phyloP scores from a whole-genome alignment of 2,329 filamentous ascomycete species.

The Hypoxylon rubiginosum region DNA sequence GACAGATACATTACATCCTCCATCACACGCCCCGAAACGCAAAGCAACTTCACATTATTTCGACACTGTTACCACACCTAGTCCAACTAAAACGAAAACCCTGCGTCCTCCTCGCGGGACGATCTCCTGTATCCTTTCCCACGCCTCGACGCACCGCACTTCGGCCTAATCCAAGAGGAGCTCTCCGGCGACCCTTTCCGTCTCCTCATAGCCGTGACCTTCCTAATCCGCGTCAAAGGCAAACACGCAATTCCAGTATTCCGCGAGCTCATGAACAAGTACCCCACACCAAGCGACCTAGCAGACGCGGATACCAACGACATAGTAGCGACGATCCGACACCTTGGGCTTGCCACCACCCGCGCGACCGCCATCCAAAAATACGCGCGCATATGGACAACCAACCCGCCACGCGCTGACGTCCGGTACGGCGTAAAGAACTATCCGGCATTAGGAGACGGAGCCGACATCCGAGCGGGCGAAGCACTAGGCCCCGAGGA shows the following conservation, averaged over 20 bases:
- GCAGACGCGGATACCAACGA: conserved; percentile 68
- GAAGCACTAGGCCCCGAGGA: conserved; percentile 49
- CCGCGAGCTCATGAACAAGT: conserved; percentile 74
- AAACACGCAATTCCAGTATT: conserved; percentile 81
- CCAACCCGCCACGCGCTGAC: conserved; percentile 70
- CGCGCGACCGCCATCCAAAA: conserved; percentile 77
- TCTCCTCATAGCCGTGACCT: conserved; percentile 84
- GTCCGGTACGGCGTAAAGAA: conserved; percentile 67
- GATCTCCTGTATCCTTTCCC: conserved; percentile 74
- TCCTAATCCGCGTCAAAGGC: conserved; percentile 85
- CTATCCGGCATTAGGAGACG: conserved; percentile 55
- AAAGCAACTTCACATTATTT: conserved; percentile 55
- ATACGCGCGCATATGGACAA: conserved; percentile 78
- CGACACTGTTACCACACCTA: conserved; percentile 16
- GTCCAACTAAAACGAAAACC: conserved; percentile 41
- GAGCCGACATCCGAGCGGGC: conserved; percentile 48
- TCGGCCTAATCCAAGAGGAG: conserved; percentile 88
- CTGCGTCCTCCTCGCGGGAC: conserved; percentile 58
- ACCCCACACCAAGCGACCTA: conserved; percentile 75
- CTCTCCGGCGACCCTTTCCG: conserved; percentile 82
- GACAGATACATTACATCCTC: neutral
- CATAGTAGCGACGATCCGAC: conserved; percentile 73
- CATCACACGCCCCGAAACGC: conserved; percentile 34
- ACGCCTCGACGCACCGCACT: conserved; percentile 70
- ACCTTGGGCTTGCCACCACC: conserved; percentile 78